A percentile compares a stretch with the other conserved stretches of the same genome.
These are phyloP conservation scores for Cochlearia excelsa DNA, from an alignment of 345 rosid species.

Conservation along the genomic window DNA sequence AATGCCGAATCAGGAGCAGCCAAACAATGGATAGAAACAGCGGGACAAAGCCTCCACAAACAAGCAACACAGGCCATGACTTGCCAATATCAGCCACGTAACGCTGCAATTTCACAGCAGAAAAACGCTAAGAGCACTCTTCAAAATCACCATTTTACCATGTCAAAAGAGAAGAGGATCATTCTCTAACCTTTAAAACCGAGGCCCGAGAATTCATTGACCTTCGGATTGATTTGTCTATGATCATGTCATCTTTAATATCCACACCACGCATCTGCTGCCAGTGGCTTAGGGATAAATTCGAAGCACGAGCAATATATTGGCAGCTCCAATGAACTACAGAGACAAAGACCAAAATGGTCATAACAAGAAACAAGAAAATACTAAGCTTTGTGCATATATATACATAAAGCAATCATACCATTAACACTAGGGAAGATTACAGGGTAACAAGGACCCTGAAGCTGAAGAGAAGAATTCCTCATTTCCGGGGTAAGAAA, in stretches of 20 bases:
- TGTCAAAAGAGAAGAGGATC: constrained; percentile 11
- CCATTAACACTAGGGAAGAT: constrained; percentile 91
- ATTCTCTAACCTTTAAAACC: constrained; percentile 69
- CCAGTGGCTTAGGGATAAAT: constrained; percentile 83
- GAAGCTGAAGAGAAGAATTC: constrained; percentile 87
- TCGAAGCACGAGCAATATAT: constrained; percentile 81
- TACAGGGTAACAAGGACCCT: constrained; percentile 97
- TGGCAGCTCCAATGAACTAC: constrained; percentile 97
- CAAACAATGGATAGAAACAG: constrained; percentile 83
- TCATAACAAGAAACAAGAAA: background rate
- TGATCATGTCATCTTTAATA: constrained; percentile 73
- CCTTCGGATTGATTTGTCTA: constrained; percentile 79
- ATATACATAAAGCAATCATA: constrained; percentile 27
- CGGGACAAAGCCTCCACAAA: constrained; percentile 92
- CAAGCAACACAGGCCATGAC: constrained; percentile 91
- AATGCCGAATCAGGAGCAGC: constrained; percentile 87
- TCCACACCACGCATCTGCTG: constrained; percentile 89
- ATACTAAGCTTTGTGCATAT: constrained; percentile 7
- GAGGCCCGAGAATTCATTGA: constrained; percentile 78
- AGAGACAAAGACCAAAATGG: background rate
- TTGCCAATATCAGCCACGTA: constrained; percentile 93
- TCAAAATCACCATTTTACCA: background rate
- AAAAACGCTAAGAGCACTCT: constrained; percentile 8
- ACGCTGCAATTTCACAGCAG: constrained; percentile 53
- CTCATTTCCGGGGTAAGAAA: constrained; percentile 92